Evolutionary conservation across 305 asterid genomes (phyloP).

Genomic region (Plantago coronopus): DNA sequence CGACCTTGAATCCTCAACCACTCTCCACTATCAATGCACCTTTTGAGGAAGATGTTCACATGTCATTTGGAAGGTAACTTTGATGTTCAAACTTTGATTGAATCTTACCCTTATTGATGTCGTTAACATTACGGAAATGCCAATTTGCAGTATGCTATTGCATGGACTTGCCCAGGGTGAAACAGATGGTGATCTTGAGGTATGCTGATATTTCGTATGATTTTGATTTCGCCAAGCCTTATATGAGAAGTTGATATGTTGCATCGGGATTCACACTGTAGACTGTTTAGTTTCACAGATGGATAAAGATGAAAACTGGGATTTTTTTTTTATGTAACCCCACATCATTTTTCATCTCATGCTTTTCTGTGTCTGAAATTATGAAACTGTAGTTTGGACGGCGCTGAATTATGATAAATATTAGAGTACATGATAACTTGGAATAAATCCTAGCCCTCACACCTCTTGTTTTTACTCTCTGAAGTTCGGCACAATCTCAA

Average conservation of each 20-base stretch:
- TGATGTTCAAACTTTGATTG: conserved; percentile 12
- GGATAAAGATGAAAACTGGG: neutral
- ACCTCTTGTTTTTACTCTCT: too few relatives aligned
- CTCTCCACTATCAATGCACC: conserved; percentile 59
- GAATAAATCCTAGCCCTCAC: too few relatives aligned
- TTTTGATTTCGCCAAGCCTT: conserved; percentile 6
- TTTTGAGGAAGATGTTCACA: conserved; percentile 77
- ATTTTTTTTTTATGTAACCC: neutral
- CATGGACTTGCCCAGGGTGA: conserved; percentile 83
- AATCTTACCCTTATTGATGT: conserved; percentile 16
- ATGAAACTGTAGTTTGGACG: too few relatives aligned
- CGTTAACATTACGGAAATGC: conserved; percentile 21
- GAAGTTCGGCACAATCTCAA: too few relatives aligned
- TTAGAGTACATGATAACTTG: too few relatives aligned
- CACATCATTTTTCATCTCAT: too few relatives aligned
- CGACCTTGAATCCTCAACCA: conserved; percentile 85
- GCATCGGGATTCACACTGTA: too few relatives aligned
- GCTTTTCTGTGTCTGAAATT: too few relatives aligned
- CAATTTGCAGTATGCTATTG: conserved; percentile 77
- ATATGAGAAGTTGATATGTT: neutral
- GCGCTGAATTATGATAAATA: too few relatives aligned
- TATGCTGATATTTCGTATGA: conserved; percentile 21
- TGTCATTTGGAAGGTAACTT: conserved; percentile 89
- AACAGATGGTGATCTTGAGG: conserved; percentile 93
- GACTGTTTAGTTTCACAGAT: too few relatives aligned